A percentile compares a stretch with the other conserved stretches of the same genome.
These are phyloP conservation scores for Diplodia corticola DNA, from an alignment of 2,329 filamentous ascomycete species.

Conservation along the genomic window DNA sequence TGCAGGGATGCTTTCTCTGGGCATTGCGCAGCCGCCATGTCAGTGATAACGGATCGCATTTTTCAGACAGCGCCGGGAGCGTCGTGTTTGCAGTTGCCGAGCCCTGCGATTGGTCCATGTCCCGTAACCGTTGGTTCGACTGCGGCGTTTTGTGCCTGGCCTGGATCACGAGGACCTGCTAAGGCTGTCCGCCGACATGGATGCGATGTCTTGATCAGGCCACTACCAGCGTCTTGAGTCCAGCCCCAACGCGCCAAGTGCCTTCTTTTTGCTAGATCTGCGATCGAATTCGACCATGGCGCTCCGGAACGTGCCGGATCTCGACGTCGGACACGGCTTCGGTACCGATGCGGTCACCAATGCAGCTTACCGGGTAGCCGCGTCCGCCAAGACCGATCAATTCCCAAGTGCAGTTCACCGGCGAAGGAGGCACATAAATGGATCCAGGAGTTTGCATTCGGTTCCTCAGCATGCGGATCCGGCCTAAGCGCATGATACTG, in stretches of 20 bases:
- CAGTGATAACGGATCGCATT: not conserved
- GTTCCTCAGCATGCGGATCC: not conserved
- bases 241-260: not conserved
- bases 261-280: not conserved
- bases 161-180: conserved; percentile 17
- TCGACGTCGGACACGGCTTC: not conserved
- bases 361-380: not conserved
- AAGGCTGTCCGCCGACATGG: not conserved
- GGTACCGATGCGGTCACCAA: not conserved
- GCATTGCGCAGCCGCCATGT: conserved; percentile 3
- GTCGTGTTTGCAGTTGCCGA: not conserved
- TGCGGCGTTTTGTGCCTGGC: conserved; percentile 1
- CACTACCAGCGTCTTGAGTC: not conserved
- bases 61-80: not conserved
- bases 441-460: not conserved
- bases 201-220: not conserved
- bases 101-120: not conserved
- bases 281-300: not conserved
- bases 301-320: conserved; percentile 1
- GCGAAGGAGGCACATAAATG: not conserved
- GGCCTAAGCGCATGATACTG: not conserved
- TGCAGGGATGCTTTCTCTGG: conserved; percentile 1
- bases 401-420: not conserved
- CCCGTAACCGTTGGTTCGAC: not conserved
- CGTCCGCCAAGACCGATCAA: not conserved